Evolutionary conservation across 2,329 filamentous ascomycete species (phyloP).

Genomic region (Trichophyton mentagrophytes): DNA sequence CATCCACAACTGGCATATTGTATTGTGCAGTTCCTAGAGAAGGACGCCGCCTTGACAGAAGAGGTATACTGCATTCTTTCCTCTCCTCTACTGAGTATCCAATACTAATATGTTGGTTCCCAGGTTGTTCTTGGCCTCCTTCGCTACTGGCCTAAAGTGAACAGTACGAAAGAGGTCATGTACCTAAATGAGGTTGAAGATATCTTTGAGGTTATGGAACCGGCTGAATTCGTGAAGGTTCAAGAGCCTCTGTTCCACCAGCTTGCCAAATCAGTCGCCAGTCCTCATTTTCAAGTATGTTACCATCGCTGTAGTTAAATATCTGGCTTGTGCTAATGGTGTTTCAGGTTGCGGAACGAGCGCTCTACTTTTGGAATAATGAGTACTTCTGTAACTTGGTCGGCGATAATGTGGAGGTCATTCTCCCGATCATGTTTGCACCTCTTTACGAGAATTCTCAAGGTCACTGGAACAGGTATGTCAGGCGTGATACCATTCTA

Average conservation of each 20-base stretch:
- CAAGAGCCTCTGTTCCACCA: conserved; percentile 97
- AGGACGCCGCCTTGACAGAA: conserved; percentile 92
- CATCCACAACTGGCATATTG: conserved; percentile 97
- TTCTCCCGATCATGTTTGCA: conserved; percentile 97
- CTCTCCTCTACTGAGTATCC: background rate
- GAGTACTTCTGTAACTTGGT: conserved; percentile 99
- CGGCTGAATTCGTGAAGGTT: conserved; percentile 94
- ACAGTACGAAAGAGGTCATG: conserved; percentile 99
- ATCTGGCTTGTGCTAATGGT: conserved; percentile 11
- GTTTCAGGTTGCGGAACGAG: conserved; percentile 73
- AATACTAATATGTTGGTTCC: conserved; percentile 2
- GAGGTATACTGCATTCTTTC: conserved; percentile 48
- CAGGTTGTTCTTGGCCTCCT: conserved; percentile 86
- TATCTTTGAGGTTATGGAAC: conserved; percentile 99
- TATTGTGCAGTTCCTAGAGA: conserved; percentile 96
- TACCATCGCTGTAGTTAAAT: background rate
- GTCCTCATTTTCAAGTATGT: conserved; percentile 81
- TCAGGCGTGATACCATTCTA: background rate
- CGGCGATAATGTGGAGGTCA: conserved; percentile 97
- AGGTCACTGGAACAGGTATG: conserved; percentile 95
- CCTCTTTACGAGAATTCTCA: conserved; percentile 98
- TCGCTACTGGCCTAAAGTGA: conserved; percentile 97
- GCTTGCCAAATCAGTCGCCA: conserved; percentile 92
- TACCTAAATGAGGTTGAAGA: conserved; percentile 98
- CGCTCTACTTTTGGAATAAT: conserved; percentile 99